Evolutionary conservation across 2,329 filamentous ascomycete genomes (phyloP), one percentile per base, ranked within the genome.

Genomic region (Aspergillus tubingensis): DNA sequence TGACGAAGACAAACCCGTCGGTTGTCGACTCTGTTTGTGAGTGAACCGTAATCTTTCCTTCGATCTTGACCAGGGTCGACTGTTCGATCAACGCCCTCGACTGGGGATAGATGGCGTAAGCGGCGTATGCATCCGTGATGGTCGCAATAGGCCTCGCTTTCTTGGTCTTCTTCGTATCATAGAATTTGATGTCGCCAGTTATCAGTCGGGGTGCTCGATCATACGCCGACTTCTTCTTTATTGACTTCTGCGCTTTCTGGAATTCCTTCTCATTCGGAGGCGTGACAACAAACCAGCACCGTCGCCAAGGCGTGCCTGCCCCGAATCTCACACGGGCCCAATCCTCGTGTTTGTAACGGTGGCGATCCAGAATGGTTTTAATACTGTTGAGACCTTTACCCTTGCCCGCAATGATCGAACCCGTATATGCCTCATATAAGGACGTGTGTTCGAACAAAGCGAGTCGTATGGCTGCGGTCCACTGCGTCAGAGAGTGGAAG

Each of bases 321-420:
- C 95, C 95, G 70, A 99, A 99, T 61, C 95, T 86, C 54, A 99
- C 95, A 64, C 95, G 86, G 17, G 93, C 92, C 95, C 95, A 99
- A 72, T 96, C 92, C 74, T 96, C 92, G 43, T 91, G 86, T 68
- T 88, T 89, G 68, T 91, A 85, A 59, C 84, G 88, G 19, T 90
- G 85, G 51, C 91, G 87, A 68, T 96, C 91, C 85, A 98, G 90
- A 66, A 99, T 94, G 25, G 88, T 79, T 67, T 89, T 90, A 72
- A 98, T 98, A 72, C 92, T 95, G 80, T 97, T 97, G 57, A 99
- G 77, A 1, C 80, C 78, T 75, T 92, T 96, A 60, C 93, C 95
- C 79, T 97, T 98, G 57, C 93, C 95, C 10, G 95, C 95, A 72
- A 99, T 95, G 48, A 99, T 81, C 19, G 94, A 94, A 6, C 95